Conservation (phyloP, 768 basidiomycete genomes). For the Rubroboletus satanas region DNA sequence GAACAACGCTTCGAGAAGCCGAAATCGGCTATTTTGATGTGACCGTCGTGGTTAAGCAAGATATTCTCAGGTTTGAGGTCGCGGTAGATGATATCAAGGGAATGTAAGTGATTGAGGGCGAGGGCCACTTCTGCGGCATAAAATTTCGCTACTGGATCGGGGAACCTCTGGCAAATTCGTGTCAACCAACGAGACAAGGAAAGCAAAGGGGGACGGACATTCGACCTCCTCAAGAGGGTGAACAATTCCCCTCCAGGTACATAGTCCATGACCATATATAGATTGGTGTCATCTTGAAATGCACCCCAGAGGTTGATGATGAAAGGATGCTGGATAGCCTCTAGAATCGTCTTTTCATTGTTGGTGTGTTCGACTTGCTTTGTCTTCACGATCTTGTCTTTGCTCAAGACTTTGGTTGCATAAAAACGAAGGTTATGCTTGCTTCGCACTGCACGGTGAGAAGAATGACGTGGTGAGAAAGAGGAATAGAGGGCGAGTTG, state of each 20-base stretch:
- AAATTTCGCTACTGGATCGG: conserved; percentile 96
- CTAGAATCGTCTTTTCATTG: conserved; percentile 86
- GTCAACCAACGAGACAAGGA: conserved; percentile 11
- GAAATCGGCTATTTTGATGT: conserved; percentile 96
- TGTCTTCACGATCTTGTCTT: conserved; percentile 86
- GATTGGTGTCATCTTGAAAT: conserved; percentile 86
- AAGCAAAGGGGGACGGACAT: conserved; percentile 46
- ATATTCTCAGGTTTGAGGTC: conserved; percentile 98
- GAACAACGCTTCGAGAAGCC: conserved; percentile 91
- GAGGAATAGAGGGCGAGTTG: neutral
- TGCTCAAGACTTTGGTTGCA: conserved; percentile 91
- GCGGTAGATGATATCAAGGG: conserved; percentile 87
- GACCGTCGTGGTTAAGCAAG: conserved; percentile 87
- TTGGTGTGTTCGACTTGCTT: conserved; percentile 99
- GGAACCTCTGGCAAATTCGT: conserved; percentile 63
- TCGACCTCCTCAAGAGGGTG: conserved; percentile 85
- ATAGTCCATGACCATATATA: conserved; percentile 99
- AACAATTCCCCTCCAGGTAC: conserved; percentile 97
- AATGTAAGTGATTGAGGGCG: conserved; percentile 87
- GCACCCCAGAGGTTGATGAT: conserved; percentile 96
- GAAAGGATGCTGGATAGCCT: conserved; percentile 84
- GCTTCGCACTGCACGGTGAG: conserved; percentile 60
- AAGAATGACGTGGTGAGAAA: conserved; percentile 3
- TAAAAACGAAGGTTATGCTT: conserved; percentile 95
- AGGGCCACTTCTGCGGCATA: conserved; percentile 94